Conservation (phyloP, 768 basidiomycete genomes). For the Rhodotorula taiwanensis region DNA sequence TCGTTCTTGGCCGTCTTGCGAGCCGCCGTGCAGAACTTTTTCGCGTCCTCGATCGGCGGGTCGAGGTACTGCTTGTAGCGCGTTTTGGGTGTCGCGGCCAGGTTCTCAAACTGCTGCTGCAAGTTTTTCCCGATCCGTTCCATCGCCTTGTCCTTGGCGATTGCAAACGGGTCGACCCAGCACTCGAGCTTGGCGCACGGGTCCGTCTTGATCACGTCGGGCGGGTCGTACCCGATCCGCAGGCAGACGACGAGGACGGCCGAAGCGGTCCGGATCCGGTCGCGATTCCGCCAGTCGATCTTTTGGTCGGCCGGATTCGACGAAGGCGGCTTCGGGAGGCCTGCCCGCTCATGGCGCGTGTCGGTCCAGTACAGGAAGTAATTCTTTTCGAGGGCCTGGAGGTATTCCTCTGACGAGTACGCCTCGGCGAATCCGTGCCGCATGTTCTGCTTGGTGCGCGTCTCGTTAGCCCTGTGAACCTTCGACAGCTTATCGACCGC, state of each 20-base stretch:
- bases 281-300: constrained; percentile 89
- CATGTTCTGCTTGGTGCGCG: constrained; percentile 9
- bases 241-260: constrained; percentile 71
- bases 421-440: constrained; percentile 37
- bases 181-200: constrained; percentile 92
- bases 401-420: constrained; percentile 35
- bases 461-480: not conserved
- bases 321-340: constrained; percentile 33
- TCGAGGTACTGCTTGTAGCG: constrained; percentile 86
- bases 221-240: constrained; percentile 95
- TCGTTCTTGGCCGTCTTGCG: constrained; percentile 88
- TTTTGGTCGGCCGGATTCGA: constrained; percentile 47
- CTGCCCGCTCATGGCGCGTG: constrained; percentile 34
- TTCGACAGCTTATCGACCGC: not conserved
- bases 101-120: constrained; percentile 89
- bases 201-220: constrained; percentile 92
- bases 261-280: constrained; percentile 89
- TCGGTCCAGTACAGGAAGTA: constrained; percentile 42
- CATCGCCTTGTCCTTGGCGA: constrained; percentile 86
- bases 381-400: constrained; percentile 38
- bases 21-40: constrained; percentile 71
- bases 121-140: constrained; percentile 89
- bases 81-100: constrained; percentile 76
- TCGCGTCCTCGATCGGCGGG: constrained; percentile 87
- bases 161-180: constrained; percentile 92